Evolutionary conservation across 805 yeast genomes (phyloP).

Genomic region (Clavispora asparagi): DNA sequence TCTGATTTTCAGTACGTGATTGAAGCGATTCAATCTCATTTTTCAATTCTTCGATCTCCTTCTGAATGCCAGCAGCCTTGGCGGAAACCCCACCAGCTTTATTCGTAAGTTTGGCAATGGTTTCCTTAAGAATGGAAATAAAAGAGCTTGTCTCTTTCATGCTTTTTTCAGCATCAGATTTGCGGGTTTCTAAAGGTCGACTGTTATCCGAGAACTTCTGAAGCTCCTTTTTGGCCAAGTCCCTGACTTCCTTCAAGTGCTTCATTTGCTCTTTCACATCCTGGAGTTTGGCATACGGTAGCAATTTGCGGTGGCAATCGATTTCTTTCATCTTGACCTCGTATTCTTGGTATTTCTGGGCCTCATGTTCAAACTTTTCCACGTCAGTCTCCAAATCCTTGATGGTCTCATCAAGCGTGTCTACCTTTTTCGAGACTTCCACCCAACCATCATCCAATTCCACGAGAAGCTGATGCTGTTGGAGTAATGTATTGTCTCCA

Average conservation of each 20-base stretch:
- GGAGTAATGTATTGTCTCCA: constrained; percentile 52
- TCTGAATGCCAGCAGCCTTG: constrained; percentile 2
- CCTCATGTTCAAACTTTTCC: constrained; percentile 40
- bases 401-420: constrained; percentile 24
- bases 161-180: not conserved
- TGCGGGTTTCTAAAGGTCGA: constrained; percentile 18
- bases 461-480: constrained; percentile 53
- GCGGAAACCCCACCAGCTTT: not conserved
- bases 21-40: constrained; percentile 10
- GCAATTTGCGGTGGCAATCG: constrained; percentile 30
- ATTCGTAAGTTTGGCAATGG: not conserved
- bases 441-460: constrained; percentile 40
- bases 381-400: constrained; percentile 31
- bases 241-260: constrained; percentile 30
- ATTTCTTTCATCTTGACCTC: constrained; percentile 39
- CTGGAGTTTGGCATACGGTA: constrained; percentile 37
- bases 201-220: constrained; percentile 18
- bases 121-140: not conserved
- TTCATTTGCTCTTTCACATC: constrained; percentile 31
- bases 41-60: constrained; percentile 1
- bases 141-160: not conserved
- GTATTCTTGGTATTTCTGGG: constrained; percentile 41
- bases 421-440: constrained; percentile 21
- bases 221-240: constrained; percentile 29
- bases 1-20: constrained; percentile 9